A percentile compares a stretch with the other conserved stretches of the same genome.
Evolutionary conservation across 1,284 basidiomycete species (phyloP).

Genomic region (Pseudozyma sp.): DNA sequence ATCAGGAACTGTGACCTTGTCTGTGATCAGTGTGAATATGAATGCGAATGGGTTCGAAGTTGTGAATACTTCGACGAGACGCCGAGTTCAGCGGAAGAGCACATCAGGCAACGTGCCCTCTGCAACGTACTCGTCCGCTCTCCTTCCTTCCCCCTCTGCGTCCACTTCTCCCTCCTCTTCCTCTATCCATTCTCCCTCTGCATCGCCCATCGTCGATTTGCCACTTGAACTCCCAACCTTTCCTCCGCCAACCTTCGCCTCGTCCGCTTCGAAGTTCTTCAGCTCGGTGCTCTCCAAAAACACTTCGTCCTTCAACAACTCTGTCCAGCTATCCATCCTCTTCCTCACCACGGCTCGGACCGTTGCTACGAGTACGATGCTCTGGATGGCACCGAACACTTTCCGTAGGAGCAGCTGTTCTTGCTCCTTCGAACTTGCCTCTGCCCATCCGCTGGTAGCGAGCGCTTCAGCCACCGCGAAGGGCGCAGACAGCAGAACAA

Average conservation of each 20-base stretch:
- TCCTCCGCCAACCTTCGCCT: not conserved
- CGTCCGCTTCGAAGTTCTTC: conserved; percentile 49
- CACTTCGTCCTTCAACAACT: conserved; percentile 61
- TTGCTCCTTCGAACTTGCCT: not conserved
- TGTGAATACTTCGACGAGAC: not conserved
- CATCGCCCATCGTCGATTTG: not conserved
- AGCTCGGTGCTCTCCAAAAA: conserved; percentile 64
- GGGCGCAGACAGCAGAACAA: conserved; percentile 6
- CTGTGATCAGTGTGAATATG: not conserved
- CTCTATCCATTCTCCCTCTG: not conserved
- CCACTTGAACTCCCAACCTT: not conserved
- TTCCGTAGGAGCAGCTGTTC: conserved; percentile 35
- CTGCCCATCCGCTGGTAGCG: not conserved
- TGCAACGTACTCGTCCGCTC: conserved; percentile 12
- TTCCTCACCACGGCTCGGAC: conserved; percentile 11
- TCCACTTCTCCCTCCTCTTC: not conserved
- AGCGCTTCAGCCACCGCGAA: conserved; percentile 7
- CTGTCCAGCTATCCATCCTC: conserved; percentile 57
- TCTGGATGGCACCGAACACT: conserved; percentile 21
- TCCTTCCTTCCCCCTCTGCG: not conserved
- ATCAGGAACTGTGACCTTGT: not conserved
- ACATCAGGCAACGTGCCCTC: conserved; percentile 42
- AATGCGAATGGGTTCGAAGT: not conserved
- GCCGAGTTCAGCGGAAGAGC: conserved; percentile 20
- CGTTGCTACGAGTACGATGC: conserved; percentile 1